These are phyloP conservation scores for Suillus plorans DNA, from an alignment of 768 basidiomycete species.

Conservation along the genomic window DNA sequence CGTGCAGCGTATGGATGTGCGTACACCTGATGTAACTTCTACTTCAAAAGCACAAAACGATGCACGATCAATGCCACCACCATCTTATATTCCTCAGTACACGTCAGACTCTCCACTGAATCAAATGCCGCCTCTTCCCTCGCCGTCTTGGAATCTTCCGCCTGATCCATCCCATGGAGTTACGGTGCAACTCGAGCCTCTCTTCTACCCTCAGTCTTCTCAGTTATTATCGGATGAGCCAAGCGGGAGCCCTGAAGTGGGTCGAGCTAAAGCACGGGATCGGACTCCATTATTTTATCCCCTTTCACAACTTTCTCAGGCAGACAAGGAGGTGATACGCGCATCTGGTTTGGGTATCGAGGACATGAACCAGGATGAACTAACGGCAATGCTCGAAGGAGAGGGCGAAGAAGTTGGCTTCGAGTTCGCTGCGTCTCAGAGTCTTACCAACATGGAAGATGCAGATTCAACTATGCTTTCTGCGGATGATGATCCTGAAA, in stretches of 20 bases:
- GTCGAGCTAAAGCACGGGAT: conserved; percentile 7
- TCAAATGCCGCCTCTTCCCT: neutral
- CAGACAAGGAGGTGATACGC: conserved; percentile 50
- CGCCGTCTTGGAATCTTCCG: conserved; percentile 1
- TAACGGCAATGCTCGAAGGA: conserved; percentile 44
- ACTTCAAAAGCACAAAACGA: conserved; percentile 16
- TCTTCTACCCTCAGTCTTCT: conserved; percentile 26
- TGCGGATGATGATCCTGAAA: conserved; percentile 15
- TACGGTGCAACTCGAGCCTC: conserved; percentile 12
- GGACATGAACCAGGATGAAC: conserved; percentile 60
- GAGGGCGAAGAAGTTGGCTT: conserved; percentile 34
- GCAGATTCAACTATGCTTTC: conserved; percentile 5
- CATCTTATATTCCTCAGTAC: conserved; percentile 21
- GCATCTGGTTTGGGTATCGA: conserved; percentile 68
- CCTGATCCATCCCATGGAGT: conserved; percentile 3
- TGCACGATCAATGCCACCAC: conserved; percentile 42
- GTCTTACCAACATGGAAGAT: neutral
- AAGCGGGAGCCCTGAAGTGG: conserved; percentile 1
- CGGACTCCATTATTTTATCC: conserved; percentile 41
- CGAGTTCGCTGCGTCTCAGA: conserved; percentile 10
- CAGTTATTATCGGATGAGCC: conserved; percentile 13
- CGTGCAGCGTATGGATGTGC: conserved; percentile 29
- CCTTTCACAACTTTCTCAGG: conserved; percentile 61
- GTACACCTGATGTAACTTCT: neutral
- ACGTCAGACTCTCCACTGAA: conserved; percentile 13